Base-by-base conservation (phyloP, 1,284 basidiomycete species). In the Cronartium quercuum region DNA sequence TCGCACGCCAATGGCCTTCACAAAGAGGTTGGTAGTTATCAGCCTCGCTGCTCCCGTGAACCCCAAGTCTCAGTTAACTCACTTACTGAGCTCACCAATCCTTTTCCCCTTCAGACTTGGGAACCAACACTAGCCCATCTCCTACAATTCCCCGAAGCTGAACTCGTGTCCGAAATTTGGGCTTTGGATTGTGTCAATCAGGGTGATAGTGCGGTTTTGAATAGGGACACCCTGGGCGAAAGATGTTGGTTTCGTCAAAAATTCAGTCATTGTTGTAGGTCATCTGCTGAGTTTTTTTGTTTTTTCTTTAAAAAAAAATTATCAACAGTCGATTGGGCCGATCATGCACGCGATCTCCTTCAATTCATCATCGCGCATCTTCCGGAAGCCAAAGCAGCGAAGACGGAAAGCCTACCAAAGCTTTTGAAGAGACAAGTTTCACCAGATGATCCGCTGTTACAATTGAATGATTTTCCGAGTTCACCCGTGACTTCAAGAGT, bases 1-100 rank as follows among this genome's bases (percentile, higher is more conserved):
- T 86, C 86, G 7, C 91, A 92, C 79, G 91, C 90, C 0, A 92
- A 90, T 81, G 91, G 91, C 7, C 88, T 93, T 78, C 87, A 87
- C 77, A 92, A 92, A 82, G 90, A 92, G 86, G 90, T 88, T 29
- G 29, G 29, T 29, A 29, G 29, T 29, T 29, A 29, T 29, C 74
- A 76, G 60, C 15, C 68, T 69, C 60, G 76, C 3, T n/a, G 6
- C 24, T 7, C 13, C 12, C 58, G 34, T 68, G 47, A 34, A 57
- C 58, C 42, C 60, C 66, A 51, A 29, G 29, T 29, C 29, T 35
- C 38, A 35, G 18, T 42, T 24, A 21, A n/a, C 15, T 73, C 12
- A 41, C 47, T 18, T 65, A 40, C 34, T 55, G 29, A 41, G 58
- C 58, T 47, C 58, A 44, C 67, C 57, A 7, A n/a, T 29, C 6